These are phyloP conservation scores for Aspergillus intermedius DNA, from an alignment of 2,329 filamentous ascomycete genomes.

Conservation along the genomic window DNA sequence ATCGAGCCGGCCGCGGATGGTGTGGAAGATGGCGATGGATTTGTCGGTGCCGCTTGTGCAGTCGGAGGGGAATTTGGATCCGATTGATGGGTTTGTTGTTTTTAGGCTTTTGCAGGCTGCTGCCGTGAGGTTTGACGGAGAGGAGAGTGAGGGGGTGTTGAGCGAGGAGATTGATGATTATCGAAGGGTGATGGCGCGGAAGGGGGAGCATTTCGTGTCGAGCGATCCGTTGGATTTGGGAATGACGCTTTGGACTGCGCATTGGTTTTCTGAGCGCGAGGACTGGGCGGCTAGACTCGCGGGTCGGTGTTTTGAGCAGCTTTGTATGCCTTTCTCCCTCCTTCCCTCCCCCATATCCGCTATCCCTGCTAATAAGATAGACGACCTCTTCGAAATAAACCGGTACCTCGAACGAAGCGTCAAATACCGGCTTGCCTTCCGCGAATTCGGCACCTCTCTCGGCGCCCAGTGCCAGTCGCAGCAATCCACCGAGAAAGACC, in stretches of 20 bases:
- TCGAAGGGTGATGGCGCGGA: conserved; percentile 41
- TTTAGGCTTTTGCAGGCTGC: conserved; percentile 45
- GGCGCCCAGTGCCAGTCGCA: conserved; percentile 40
- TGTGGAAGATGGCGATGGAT: conserved; percentile 53
- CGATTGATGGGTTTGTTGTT: conserved; percentile 49
- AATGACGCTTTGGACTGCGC: conserved; percentile 54
- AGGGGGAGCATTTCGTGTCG: conserved; percentile 41
- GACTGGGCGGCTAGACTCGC: conserved; percentile 43
- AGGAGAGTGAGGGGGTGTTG: conserved; percentile 22
- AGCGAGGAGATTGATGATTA: conserved; percentile 50
- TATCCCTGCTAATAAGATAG: conserved; percentile 13
- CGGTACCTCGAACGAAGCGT: conserved; percentile 30
- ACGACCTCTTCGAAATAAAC: conserved; percentile 30
- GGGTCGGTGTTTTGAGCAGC: conserved; percentile 28
- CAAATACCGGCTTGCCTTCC: conserved; percentile 43
- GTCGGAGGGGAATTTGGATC: conserved; percentile 52
- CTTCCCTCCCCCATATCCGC: background rate
- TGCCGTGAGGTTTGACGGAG: conserved; percentile 25
- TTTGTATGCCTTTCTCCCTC: conserved; percentile 21
- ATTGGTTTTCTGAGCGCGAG: conserved; percentile 44
- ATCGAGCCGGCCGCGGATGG: conserved; percentile 37
- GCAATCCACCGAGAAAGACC: conserved; percentile 30
- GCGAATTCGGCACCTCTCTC: conserved; percentile 50
- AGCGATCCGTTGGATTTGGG: conserved; percentile 51
- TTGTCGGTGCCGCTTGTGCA: conserved; percentile 43